These are phyloP conservation scores for Daedaleopsis sinensis DNA, from an alignment of 768 basidiomycete genomes.

Conservation along the genomic window DNA sequence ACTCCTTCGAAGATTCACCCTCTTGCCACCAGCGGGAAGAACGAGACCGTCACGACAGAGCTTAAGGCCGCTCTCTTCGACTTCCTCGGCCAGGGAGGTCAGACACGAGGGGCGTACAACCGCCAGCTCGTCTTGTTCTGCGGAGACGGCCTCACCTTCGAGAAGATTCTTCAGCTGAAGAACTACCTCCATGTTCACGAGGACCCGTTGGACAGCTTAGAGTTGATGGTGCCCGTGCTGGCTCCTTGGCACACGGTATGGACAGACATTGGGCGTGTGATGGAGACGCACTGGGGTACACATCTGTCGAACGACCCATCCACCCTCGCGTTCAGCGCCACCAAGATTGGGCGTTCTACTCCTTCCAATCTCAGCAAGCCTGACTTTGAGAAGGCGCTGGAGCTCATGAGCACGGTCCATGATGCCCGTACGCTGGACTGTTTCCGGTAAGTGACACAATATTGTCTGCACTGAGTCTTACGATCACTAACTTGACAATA, in stretches of 20 bases:
- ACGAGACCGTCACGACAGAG: conserved; percentile 33
- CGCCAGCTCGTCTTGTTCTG: conserved; percentile 28
- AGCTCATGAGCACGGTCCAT: conserved; percentile 31
- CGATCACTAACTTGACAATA: neutral
- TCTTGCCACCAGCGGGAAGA: conserved; percentile 32
- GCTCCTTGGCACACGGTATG: conserved; percentile 15
- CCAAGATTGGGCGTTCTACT: neutral
- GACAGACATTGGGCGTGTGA: conserved; percentile 7
- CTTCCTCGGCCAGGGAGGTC: conserved; percentile 38
- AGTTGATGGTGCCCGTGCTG: conserved; percentile 7
- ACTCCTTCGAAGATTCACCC: conserved; percentile 28
- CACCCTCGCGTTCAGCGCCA: conserved; percentile 22
- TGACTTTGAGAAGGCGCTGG: conserved; percentile 19
- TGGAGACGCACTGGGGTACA: conserved; percentile 36
- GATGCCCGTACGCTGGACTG: conserved; percentile 38
- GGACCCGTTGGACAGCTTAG: neutral
- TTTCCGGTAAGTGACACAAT: too few relatives aligned
- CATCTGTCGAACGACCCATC: conserved; percentile 30
- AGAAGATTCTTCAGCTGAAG: conserved; percentile 27
- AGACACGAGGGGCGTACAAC: conserved; percentile 23
- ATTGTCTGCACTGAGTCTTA: conserved; percentile 2
- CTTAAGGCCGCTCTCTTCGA: conserved; percentile 37
- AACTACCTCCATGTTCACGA: conserved; percentile 11
- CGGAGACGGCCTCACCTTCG: conserved; percentile 42
- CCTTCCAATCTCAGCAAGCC: neutral